Evolutionary conservation across 176 grass and related monocot genomes (phyloP).

Genomic region (Lolium multiflorum): DNA sequence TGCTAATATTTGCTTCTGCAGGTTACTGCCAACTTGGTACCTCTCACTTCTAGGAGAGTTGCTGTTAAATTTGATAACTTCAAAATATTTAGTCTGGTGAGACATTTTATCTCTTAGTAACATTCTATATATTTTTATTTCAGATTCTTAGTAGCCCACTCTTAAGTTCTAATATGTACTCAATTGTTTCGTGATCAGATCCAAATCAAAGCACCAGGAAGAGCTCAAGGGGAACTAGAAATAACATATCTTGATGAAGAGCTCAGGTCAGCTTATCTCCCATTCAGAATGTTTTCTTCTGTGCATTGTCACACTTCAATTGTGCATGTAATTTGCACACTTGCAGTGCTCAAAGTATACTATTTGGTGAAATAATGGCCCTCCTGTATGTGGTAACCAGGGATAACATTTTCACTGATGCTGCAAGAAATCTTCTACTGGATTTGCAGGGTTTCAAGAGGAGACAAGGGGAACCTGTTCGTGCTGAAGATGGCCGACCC

Average conservation of each 20-base stretch:
- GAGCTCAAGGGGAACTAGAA: conserved; percentile 86
- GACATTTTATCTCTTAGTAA: conserved; percentile 41
- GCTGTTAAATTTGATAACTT: conserved; percentile 83
- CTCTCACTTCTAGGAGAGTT: conserved; percentile 73
- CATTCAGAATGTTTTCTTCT: conserved; percentile 16
- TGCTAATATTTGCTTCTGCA: conserved; percentile 58
- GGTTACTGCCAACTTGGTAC: conserved; percentile 89
- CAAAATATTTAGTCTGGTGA: conserved; percentile 96
- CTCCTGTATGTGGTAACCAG: background rate
- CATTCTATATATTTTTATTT: background rate
- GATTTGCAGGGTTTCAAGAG: conserved; percentile 79
- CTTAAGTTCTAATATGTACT: background rate
- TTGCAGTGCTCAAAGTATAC: conserved; percentile 10
- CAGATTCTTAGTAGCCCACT: background rate
- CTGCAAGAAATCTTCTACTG: conserved; percentile 12
- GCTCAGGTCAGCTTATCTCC: conserved; percentile 63
- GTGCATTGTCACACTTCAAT: background rate
- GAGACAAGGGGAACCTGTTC: conserved; percentile 92
- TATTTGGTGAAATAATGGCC: background rate
- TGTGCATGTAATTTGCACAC: background rate
- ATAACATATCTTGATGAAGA: conserved; percentile 96
- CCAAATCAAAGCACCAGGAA: conserved; percentile 79
- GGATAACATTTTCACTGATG: conserved; percentile 16
- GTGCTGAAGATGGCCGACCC: conserved; percentile 89
- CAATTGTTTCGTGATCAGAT: conserved; percentile 52